Percentiles rank a stretch among this genome's conserved stretches.
These are phyloP conservation scores for Amanita pallidorosea DNA, from an alignment of 768 basidiomycete species.

Conservation along the genomic window DNA sequence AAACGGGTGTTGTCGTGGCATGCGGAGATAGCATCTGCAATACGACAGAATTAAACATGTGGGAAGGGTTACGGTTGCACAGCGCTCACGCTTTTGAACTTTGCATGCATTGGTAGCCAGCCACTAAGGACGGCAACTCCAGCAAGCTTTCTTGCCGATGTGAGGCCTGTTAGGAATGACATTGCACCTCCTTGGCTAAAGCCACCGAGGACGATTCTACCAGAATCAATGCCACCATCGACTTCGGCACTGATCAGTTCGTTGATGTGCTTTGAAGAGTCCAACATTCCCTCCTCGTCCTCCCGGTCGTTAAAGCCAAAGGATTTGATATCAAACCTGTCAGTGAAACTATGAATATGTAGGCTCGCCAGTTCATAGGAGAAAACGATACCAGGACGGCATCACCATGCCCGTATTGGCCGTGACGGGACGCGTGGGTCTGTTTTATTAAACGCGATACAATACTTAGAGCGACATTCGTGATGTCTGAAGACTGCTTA, in stretches of 20 bases:
- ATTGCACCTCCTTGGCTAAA: slow-evolving; percentile 84
- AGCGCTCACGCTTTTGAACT: slow-evolving; percentile 49
- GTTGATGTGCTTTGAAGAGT: slow-evolving; percentile 50
- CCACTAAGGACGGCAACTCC: slow-evolving; percentile 69
- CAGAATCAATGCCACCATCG: slow-evolving; percentile 53
- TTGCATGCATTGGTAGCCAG: slow-evolving; percentile 62
- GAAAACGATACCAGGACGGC: slow-evolving; percentile 54
- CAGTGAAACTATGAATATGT: slow-evolving; percentile 4
- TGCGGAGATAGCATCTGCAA: slow-evolving; percentile 50
- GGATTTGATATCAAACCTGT: slow-evolving; percentile 64
- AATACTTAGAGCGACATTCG: slow-evolving; percentile 1
- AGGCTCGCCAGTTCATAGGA: background rate
- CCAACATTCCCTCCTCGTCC: slow-evolving; percentile 70
- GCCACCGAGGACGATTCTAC: slow-evolving; percentile 76
- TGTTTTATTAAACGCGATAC: slow-evolving; percentile 12
- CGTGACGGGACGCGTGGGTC: slow-evolving; percentile 52
- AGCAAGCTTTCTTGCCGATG: slow-evolving; percentile 52
- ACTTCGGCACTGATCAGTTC: slow-evolving; percentile 68
- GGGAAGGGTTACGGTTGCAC: background rate
- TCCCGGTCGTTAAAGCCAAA: slow-evolving; percentile 54
- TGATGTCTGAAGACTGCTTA: slow-evolving; percentile 26
- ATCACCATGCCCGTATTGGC: slow-evolving; percentile 66
- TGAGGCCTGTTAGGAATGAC: slow-evolving; percentile 66
- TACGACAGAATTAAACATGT: background rate
- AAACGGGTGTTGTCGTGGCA: slow-evolving; percentile 58